A percentile compares a stretch with the other conserved stretches of the same genome.
phyloP scores from a whole-genome alignment of 352 stramenopile species.

The Hyaloperonospora arabidopsidis region DNA sequence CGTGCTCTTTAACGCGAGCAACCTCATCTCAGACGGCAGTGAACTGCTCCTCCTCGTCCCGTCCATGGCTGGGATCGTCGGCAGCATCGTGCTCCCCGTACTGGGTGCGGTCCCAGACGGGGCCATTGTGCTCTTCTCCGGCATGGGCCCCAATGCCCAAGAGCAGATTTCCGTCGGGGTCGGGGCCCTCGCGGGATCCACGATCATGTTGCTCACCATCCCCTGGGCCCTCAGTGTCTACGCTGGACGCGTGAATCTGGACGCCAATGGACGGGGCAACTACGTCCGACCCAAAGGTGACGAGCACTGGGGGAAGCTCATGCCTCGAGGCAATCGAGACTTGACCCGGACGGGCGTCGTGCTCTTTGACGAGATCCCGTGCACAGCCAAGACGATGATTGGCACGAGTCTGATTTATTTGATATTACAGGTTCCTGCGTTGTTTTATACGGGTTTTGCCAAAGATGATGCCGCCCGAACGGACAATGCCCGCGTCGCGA shows the following conservation, averaged over 20 bases:
- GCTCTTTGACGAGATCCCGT: constrained; percentile 81
- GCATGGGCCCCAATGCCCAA: constrained; percentile 89
- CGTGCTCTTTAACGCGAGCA: constrained; percentile 94
- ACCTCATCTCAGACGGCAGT: constrained; percentile 97
- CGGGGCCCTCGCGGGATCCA: constrained; percentile 95
- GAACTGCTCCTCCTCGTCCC: constrained; percentile 96
- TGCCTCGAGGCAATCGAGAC: constrained; percentile 60
- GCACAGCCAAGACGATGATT: constrained; percentile 88
- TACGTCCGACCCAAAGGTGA: constrained; percentile 77
- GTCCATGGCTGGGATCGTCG: constrained; percentile 92
- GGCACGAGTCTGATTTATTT: constrained; percentile 92
- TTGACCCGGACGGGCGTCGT: constrained; percentile 71
- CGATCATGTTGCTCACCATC: constrained; percentile 99
- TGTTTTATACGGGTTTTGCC: constrained; percentile 80
- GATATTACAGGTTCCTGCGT: constrained; percentile 90
- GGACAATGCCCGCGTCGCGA: constrained; percentile 62
- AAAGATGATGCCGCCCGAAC: constrained; percentile 44
- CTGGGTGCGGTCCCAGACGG: constrained; percentile 95
- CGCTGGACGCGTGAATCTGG: constrained; percentile 92
- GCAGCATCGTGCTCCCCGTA: constrained; percentile 93
- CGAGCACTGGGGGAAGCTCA: constrained; percentile 79
- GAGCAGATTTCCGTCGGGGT: constrained; percentile 94
- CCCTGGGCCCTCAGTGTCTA: constrained; percentile 92
- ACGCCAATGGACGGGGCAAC: constrained; percentile 74
- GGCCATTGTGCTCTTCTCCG: constrained; percentile 96